Evolutionary conservation across 257 asterid species (phyloP).

Genomic region (Thymus quinquecostatus): DNA sequence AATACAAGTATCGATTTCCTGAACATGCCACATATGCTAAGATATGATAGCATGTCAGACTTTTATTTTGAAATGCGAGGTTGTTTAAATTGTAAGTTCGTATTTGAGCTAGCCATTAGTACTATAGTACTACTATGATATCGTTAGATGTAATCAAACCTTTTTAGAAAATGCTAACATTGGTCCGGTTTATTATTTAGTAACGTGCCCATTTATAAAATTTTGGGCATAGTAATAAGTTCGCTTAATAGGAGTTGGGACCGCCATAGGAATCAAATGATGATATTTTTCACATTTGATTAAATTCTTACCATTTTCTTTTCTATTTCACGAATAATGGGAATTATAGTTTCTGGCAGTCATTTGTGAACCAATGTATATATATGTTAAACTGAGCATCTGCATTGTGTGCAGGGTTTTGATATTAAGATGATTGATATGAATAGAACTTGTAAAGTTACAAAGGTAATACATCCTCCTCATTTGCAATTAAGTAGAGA

Average conservation of each 20-base stretch:
- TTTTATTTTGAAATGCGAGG: slow-evolving; percentile 10
- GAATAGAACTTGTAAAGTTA: slow-evolving; percentile 83
- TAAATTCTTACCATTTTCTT: not conserved
- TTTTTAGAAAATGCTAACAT: too few species aligned
- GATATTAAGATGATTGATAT: slow-evolving; percentile 87
- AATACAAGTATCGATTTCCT: not conserved
- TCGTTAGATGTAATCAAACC: too few species aligned
- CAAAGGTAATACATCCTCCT: slow-evolving; percentile 64
- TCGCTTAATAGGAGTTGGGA: not conserved
- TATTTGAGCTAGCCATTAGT: not conserved
- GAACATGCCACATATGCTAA: slow-evolving; percentile 2
- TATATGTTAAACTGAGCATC: slow-evolving; percentile 23
- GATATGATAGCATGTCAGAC: slow-evolving; percentile 15
- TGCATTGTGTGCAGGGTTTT: slow-evolving; percentile 71
- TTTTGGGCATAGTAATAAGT: not conserved
- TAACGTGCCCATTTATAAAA: not conserved
- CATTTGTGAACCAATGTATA: not conserved
- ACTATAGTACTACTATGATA: not conserved
- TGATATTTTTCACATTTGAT: slow-evolving; percentile 3
- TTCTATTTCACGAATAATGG: slow-evolving; percentile 3
- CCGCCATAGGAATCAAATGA: not conserved
- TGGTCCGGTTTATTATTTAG: too few species aligned
- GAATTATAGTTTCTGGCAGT: not conserved
- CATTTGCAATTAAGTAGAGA: slow-evolving; percentile 17
- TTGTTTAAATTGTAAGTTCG: not conserved